Evolutionary conservation across 1,139 yeast species (phyloP), one percentile per base, ranked within the genome.

Genomic region (Entelexis paramagnoliae): DNA sequence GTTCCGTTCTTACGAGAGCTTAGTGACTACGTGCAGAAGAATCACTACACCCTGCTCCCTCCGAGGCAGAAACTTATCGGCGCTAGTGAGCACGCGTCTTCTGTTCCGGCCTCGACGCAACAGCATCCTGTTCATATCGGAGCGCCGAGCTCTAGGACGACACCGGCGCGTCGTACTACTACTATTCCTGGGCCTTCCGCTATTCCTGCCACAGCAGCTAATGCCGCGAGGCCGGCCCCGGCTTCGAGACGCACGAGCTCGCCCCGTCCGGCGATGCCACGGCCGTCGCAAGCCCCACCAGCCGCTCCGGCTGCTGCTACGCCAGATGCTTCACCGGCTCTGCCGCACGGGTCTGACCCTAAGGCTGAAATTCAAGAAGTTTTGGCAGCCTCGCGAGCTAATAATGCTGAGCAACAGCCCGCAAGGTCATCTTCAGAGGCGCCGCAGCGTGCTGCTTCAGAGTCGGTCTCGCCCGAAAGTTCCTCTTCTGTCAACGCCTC

Each of bases 21-120:
- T 45, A 76, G 85, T 56, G 95, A 83, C 47, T 88, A 85, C 62
- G 81, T 86, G 22, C 74, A 81, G 45, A 84, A 81, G 61, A 83
- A 85, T 64, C 79, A 56, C 39, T 51, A 51, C 17, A 40, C 56
- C 3, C 22, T 56, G 30, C 45, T 53, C 13, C 56, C 56, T 2
- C 51, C 44, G 17, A n/a, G 57, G 14, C 48, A 46, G 17, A 38
- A 36, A n/a, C 14, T 14, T n/a, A 9, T 20, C 28, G 7, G 10
- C 10, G 41, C 28, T 22, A n/a, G 5, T 13, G 28, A 36, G 14
- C 5, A 11, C 19, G 14, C 20, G 32, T 16, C 32, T 16, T 16
- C 32, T 14, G 13, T 4, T 16, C 14, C 42, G 8, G 1, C 41
- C n/a, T 5, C 41, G 4, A 17, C 14, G 5, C 29, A 26, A 4